Evolutionary conservation across 2,329 filamentous ascomycete species (phyloP), one percentile per base, ranked within the genome.

Genomic region (Cladophialophora carrionii): DNA sequence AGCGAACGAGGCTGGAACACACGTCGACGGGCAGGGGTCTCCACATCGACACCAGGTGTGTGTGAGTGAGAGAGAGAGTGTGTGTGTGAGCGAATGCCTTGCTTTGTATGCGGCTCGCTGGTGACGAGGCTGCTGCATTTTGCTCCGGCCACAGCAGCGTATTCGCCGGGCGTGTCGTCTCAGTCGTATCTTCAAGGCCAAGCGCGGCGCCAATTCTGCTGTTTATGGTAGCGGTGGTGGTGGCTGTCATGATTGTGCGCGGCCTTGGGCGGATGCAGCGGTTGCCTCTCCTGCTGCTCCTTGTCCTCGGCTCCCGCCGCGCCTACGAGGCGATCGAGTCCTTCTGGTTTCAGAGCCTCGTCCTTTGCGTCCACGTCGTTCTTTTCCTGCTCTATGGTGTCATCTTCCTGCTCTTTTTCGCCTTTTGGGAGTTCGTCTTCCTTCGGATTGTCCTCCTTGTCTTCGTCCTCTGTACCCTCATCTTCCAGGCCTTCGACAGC

Each of bases 221-320:
- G 56, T 29, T 63, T 57, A 10, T 53, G 62, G 26, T 55, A 51
- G 17, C 58, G 24, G 26, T 65, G 54, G 26, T 65, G 54, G 22
- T 60, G 57, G 37, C 29, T 31, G 22, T 29, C 22, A 29, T 51
- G 48, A 14, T 26, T 52, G 48, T 54, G 17, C 22, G 8, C 29
- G 37, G 46, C 46, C 34, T 53, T 53, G 57, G 57, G 31, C 7
- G 48, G 14, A 22, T 32, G 31, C 4, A 49, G 17, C 2, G 56
- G 24, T 17, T 49, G 8, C n/a, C 37, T 52, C 41, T 58, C 34
- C 51, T 31, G 20, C 17, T 17, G 14, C 12, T 52, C 1, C 20
- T 53, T 17, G 24, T 49, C 32, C n/a, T 59, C 43, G 24, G 59
- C 26, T 14, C 31, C 41, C 34, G 53, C 12, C 29, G 49, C 49